These are phyloP conservation scores for Mycena sanguinolenta DNA, from an alignment of 768 basidiomycete species.

Conservation along the genomic window DNA sequence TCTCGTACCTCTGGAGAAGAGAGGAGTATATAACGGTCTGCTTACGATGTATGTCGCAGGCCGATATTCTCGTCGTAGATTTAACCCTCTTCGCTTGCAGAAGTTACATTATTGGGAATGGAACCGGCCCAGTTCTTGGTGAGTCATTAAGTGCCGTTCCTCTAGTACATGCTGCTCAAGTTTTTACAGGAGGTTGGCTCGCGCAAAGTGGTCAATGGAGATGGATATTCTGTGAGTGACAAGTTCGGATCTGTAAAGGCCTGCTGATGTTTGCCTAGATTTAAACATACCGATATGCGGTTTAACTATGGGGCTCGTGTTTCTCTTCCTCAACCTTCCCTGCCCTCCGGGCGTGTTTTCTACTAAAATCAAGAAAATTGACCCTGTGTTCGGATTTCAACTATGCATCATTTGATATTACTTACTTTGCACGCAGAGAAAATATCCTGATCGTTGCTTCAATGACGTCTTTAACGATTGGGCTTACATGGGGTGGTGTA, in stretches of 20 bases:
- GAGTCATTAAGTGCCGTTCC: neutral
- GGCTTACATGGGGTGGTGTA: constrained; percentile 57
- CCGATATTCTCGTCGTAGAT: neutral
- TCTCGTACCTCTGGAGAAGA: constrained; percentile 59
- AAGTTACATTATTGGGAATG: constrained; percentile 45
- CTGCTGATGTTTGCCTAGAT: constrained; percentile 36
- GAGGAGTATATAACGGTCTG: constrained; percentile 55
- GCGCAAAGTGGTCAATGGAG: constrained; percentile 51
- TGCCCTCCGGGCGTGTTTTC: constrained; percentile 41
- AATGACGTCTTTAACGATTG: constrained; percentile 47
- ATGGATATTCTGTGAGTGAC: constrained; percentile 56
- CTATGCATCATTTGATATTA: neutral
- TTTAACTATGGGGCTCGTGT: constrained; percentile 37
- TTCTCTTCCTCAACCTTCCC: constrained; percentile 45
- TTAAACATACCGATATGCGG: constrained; percentile 49
- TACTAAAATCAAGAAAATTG: constrained; percentile 47
- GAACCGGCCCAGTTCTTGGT: constrained; percentile 38
- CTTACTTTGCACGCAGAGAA: constrained; percentile 39
- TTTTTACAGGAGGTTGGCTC: constrained; percentile 47
- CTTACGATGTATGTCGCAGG: constrained; percentile 43
- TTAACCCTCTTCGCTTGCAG: neutral
- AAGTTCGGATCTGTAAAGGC: no score
- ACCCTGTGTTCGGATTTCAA: constrained; percentile 47
- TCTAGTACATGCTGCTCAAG: constrained; percentile 17
- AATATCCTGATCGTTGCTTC: constrained; percentile 49